Evolutionary conservation across 176 grass and related monocot genomes (phyloP).

Genomic region (Urochloa ruziziensis): DNA sequence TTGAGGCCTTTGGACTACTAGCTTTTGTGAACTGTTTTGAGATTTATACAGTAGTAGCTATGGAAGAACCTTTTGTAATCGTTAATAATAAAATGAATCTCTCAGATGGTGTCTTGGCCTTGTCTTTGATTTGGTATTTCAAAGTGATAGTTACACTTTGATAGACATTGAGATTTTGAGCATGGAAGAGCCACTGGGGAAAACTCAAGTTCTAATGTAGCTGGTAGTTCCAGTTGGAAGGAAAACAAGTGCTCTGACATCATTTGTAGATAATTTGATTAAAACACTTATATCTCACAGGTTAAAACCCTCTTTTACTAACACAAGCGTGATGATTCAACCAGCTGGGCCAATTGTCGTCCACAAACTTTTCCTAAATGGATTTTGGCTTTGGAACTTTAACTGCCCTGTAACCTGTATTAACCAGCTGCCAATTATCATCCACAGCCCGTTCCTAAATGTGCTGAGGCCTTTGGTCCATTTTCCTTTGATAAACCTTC

Average conservation of each 20-base stretch:
- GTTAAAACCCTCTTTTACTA: background rate
- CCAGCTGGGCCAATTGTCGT: no score
- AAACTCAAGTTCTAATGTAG: no score
- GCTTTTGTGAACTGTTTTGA: background rate
- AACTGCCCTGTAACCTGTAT: background rate
- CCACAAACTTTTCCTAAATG: background rate
- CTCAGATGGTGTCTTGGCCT: background rate
- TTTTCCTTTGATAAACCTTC: background rate
- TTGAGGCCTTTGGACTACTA: background rate
- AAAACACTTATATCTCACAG: background rate
- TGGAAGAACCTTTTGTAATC: background rate
- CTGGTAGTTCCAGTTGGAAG: slow-evolving; percentile 9
- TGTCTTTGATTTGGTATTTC: background rate
- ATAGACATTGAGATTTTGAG: background rate
- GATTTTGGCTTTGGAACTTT: background rate
- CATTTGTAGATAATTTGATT: background rate
- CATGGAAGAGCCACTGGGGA: background rate
- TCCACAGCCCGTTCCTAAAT: background rate
- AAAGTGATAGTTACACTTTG: background rate
- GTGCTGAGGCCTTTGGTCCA: background rate
- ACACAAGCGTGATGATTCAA: background rate
- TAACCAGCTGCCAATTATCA: background rate
- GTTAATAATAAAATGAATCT: background rate
- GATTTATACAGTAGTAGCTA: background rate
- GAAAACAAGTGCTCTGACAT: background rate